Conservation (phyloP, 371 early-diverging fungal genomes). For the Actinomortierella wolfii region DNA sequence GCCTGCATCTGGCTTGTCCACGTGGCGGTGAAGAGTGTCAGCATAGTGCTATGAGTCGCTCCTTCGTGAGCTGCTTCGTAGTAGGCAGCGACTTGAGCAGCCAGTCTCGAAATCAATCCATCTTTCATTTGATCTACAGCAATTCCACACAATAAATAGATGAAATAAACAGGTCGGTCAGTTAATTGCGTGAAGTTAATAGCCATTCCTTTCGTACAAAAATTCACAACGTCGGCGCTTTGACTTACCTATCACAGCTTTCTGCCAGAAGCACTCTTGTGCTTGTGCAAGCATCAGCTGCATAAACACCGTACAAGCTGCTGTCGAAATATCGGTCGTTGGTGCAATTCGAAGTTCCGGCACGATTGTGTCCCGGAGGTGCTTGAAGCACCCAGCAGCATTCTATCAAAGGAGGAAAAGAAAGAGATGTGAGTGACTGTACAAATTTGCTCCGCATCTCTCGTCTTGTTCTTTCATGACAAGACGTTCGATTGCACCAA, state of each 20-base stretch:
- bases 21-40: slow-evolving; percentile 46
- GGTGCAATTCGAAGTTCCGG: slow-evolving; percentile 61
- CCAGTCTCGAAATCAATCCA: slow-evolving; percentile 75
- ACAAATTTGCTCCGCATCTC: not conserved
- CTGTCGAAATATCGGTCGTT: slow-evolving; percentile 60
- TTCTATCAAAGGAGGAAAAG: slow-evolving; percentile 45
- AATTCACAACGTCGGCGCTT: too few species aligned
- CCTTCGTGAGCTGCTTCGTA: slow-evolving; percentile 72
- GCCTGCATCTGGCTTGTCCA: slow-evolving; percentile 73
- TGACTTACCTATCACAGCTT: slow-evolving; percentile 63
- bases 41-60: slow-evolving; percentile 58
- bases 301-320: slow-evolving; percentile 64
- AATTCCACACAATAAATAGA: not conserved
- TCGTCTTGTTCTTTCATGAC: not conserved
- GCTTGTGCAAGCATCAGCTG: slow-evolving; percentile 89
- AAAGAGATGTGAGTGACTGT: not conserved
- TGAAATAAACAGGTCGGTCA: too few species aligned
- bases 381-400: slow-evolving; percentile 81
- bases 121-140: slow-evolving; percentile 73
- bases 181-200: not conserved
- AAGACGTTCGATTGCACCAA: not conserved
- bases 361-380: slow-evolving; percentile 61
- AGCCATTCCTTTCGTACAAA: not conserved
- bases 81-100: slow-evolving; percentile 69
- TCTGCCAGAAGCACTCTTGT: slow-evolving; percentile 87